Base-by-base conservation (phyloP, 2,329 filamentous ascomycete species). In the Aspergillus intermedius region DNA sequence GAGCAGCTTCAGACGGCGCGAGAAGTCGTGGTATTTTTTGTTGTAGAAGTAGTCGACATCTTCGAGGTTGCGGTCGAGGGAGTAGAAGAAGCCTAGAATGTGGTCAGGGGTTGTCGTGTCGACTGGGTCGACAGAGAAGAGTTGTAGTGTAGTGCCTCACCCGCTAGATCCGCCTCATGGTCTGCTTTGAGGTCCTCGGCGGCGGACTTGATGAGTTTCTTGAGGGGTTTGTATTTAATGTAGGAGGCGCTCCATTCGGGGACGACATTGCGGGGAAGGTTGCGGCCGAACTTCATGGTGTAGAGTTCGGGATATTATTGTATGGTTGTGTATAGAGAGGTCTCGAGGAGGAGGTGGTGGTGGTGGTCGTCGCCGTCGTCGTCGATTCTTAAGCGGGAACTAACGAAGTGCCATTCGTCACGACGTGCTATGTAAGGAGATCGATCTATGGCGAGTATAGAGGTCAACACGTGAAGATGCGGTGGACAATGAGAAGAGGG, bases 11-110 rank as follows among this genome's bases (percentile, higher is more conserved):
- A 97, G 76, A 32, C 91, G 84, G 52, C 93, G 86, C 34, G 86
- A 83, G 53, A 86, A 86, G 60, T 97, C 91, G 53, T 83, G 80
- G 63, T 90, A 89, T 67, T 96, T 96, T 68, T 91, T 94, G 74
- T 95, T 96, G 77, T 96, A 97, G 70, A 98, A 97, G 45, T 82
- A 81, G 70, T 96, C 90, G 67, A 98, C 91, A 71, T 95, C 87
- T 76, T 98, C 93, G 63, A 98, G 84, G 67, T 97, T 96, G 61
- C 93, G 88, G 67, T 98, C 93, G 68, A 98, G 83, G 55, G 86
- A 88, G 70, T 91, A 95, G 76, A 96, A 95, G 78, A 98, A 95
- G 70, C 91, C 93, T 96, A 75, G 61, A 52, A 57, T 54, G 55
- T 22, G 47, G 54, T 57, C 52, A 58, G 58, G 52, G 58, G 54